Evolutionary conservation across 1,284 basidiomycete species (phyloP), one percentile per base, ranked within the genome.

Genomic region (Pseudozyma hubeiensis): DNA sequence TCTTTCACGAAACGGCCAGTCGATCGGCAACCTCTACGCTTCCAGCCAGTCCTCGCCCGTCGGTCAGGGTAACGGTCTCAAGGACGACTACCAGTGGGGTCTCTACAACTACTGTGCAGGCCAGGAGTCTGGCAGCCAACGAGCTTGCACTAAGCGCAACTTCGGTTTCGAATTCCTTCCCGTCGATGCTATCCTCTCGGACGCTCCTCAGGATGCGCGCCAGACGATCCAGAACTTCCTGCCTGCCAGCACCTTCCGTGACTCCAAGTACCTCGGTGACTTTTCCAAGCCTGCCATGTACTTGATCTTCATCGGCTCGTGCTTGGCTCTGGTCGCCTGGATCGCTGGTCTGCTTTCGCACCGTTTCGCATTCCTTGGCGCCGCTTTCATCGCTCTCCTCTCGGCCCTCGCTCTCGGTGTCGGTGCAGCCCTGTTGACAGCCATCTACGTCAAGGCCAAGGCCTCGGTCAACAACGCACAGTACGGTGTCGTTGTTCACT

Each of bases 281-380:
- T 80, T 63, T 68, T 68, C 75, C 7, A 59, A 72, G 37, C 75
- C 78, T 9, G 82, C 76, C 35, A 75, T 78, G 70, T 81, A 77
- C 64, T 56, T 84, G 44, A 68, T 80, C 44, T 81, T 84, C 41
- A 61, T 83, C 57, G 82, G 81, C 10, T 83, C 81, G 19, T 75
- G 80, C 56, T 47, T 83, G 10, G 65, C 76, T 8, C 63, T 80
- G n/a, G 31, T 81, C 34, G 63, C 80, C 29, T 84, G 81, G 67
- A 47, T 84, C 37, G 49, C 73, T 14, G 78, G 77, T 2, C 61
- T 81, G 48, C 57, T 81, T 24, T 64, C 65, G 13, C 73, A 82
- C 61, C 69, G 78, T 34, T 77, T 81, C 49, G 78, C 76, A n/a
- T 78, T 82, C 54, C 55, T 79, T 17, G 46, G 76, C 24, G 76